A percentile compares a stretch with the other conserved stretches of the same genome.
These are phyloP conservation scores for Teunomyces cretensis DNA, from an alignment of 805 yeast genomes.

Conservation along the genomic window DNA sequence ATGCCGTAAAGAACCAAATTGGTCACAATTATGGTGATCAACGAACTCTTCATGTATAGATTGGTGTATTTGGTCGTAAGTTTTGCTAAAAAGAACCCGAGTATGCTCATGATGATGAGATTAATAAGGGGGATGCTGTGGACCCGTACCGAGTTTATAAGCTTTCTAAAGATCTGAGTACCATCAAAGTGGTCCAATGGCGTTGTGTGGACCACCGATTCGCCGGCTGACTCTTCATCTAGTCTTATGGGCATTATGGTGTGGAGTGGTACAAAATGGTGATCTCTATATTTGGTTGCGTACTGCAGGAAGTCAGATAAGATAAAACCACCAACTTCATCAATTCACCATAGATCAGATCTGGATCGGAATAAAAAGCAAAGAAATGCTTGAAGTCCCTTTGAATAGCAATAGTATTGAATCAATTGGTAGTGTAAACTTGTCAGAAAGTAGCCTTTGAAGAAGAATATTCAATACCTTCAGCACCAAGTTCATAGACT, in stretches of 20 bases:
- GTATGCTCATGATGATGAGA: constrained; percentile 48
- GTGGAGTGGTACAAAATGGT: not conserved
- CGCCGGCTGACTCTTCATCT: constrained; percentile 11
- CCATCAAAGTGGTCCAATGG: not conserved
- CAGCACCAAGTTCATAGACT: too few relatives aligned
- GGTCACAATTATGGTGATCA: constrained; percentile 77
- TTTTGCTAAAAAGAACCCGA: constrained; percentile 50
- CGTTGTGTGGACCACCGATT: not conserved
- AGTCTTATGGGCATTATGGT: constrained; percentile 22
- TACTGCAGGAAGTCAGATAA: constrained; percentile 1
- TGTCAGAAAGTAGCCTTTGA: too few relatives aligned
- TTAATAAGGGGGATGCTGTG: constrained; percentile 57
- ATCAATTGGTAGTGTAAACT: too few relatives aligned
- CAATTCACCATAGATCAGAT: too few relatives aligned
- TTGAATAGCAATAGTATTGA: too few relatives aligned
- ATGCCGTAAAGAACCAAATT: constrained; percentile 81
- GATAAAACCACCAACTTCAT: too few relatives aligned
- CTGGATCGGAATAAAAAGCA: too few relatives aligned
- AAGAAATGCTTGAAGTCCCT: too few relatives aligned
- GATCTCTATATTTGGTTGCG: not conserved
- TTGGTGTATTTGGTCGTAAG: constrained; percentile 58
- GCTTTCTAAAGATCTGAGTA: not conserved
- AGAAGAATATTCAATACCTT: too few relatives aligned
- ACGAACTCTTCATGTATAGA: constrained; percentile 61
- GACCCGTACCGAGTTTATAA: constrained; percentile 37